Evolutionary conservation across 768 basidiomycete genomes (phyloP), one percentile per base, ranked within the genome.

Genomic region (Lactarius psammicola): DNA sequence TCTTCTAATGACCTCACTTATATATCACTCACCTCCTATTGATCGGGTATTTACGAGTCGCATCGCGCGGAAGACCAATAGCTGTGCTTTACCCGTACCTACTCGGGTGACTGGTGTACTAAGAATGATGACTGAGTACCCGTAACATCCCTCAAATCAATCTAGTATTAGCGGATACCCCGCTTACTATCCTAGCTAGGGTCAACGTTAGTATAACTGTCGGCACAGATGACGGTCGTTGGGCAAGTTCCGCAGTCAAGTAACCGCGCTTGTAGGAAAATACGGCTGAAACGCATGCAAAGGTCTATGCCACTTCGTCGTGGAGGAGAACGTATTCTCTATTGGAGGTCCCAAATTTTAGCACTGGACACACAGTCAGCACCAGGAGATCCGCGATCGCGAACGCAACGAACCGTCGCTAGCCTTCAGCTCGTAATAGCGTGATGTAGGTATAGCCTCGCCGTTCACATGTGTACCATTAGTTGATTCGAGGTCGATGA

Each of bases 401-500:
- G 15, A 49, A 46, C 51, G 49, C 13, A 8, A 75, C 88, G 63
- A 65, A 95, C 94, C 88, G 75, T 96, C 94, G 30, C 85, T 82
- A 23, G 83, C 78, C 75, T 83, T 87, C 59, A 96, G 78, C 75
- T 96, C 94, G 73, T 89, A 95, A 75, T 87, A 99, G 66, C 96
- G 81, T 9, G 94, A 88, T 1, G 87, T 80, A 2, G 97, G 97
- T 67, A 98, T 89, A 56, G 82, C 77, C 71, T 89, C 84, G 67
- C 88, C 92, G 72, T 98, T 98, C 55, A 99, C 96, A 70, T 85
- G 82, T 0, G 97, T 98, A 2, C 92, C 88, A 74, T 99, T 99
- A 2, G 97, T 98, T n/a, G 95, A 97, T 71, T 99, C 95, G 10
- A 99, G 85, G 77, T 99, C 97, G 66, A 99, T 97, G 58, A 99